phyloP scores from a whole-genome alignment of 495 filamentous ascomycete genomes.

The Penicillium macrosclerotiorum region DNA sequence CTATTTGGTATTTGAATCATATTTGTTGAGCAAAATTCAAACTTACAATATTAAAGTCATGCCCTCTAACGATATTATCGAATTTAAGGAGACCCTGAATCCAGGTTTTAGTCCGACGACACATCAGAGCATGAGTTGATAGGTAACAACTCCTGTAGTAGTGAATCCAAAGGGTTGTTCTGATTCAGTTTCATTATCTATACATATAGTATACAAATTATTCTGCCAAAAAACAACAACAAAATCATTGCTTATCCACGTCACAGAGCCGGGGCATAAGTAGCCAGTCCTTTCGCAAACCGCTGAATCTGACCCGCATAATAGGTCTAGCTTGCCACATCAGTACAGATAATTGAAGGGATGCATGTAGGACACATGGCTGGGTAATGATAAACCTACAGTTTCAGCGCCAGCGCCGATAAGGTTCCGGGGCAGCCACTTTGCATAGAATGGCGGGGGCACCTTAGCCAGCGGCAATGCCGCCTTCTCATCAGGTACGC shows the following conservation, averaged over 20 bases:
- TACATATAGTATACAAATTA: not conserved
- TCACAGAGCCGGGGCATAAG: slow-evolving; percentile 27
- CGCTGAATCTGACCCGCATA: slow-evolving; percentile 41
- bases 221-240: not conserved
- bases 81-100: too few relatives aligned
- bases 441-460: slow-evolving; percentile 28
- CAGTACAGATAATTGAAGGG: not conserved
- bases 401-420: slow-evolving; percentile 46
- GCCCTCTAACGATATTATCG: too few relatives aligned
- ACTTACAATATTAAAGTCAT: too few relatives aligned
- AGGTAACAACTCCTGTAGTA: too few relatives aligned
- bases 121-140: too few relatives aligned
- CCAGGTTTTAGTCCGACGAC: too few relatives aligned
- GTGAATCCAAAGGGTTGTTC: too few relatives aligned
- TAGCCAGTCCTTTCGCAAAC: slow-evolving; percentile 35
- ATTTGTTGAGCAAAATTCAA: too few relatives aligned
- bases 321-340: slow-evolving; percentile 28
- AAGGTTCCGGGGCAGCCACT: slow-evolving; percentile 33
- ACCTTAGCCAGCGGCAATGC: slow-evolving; percentile 36
- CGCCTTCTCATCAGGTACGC: slow-evolving; percentile 49
- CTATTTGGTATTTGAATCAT: too few relatives aligned
- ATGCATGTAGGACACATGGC: not conserved
- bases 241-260: not conserved
- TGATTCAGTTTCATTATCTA: too few relatives aligned
- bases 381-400: slow-evolving; percentile 26